A percentile compares a stretch with the other conserved stretches of the same genome.
Evolutionary conservation across 2,329 filamentous ascomycete genomes (phyloP).

Genomic region (Elsinoe perseae): DNA sequence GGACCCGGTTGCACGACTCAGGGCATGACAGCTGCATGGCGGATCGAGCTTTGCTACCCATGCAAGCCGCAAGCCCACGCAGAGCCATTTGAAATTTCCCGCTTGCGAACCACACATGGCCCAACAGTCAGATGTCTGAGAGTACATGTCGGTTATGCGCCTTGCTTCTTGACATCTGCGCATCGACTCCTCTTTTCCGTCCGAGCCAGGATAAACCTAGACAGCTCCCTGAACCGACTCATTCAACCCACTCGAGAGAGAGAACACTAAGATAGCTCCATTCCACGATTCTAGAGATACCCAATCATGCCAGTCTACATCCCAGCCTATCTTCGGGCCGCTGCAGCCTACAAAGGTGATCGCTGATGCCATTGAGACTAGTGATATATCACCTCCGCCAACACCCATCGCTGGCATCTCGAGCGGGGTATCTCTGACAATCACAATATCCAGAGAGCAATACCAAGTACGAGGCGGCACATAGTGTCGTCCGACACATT

Average conservation of each 20-base stretch:
- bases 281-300: background rate
- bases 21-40: conserved; percentile 1
- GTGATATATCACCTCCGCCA: conserved; percentile 3
- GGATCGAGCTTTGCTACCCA: conserved; percentile 8
- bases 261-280: background rate
- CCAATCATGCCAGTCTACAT: background rate
- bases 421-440: background rate
- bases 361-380: conserved; percentile 5
- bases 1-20: background rate
- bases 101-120: conserved; percentile 8
- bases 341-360: conserved; percentile 7
- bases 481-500: background rate
- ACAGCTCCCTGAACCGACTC: background rate
- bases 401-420: background rate
- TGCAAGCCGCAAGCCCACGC: conserved; percentile 6
- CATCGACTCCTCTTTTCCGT: background rate
- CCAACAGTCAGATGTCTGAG: background rate
- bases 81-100: conserved; percentile 1
- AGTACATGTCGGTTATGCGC: conserved; percentile 9
- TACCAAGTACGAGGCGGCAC: background rate
- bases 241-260: background rate
- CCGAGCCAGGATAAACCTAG: background rate
- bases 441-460: background rate
- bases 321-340: background rate
- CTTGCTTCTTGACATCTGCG: conserved; percentile 4